Conservation (phyloP, 129 eudicot species). For the Oenanthe sinensis region DNA sequence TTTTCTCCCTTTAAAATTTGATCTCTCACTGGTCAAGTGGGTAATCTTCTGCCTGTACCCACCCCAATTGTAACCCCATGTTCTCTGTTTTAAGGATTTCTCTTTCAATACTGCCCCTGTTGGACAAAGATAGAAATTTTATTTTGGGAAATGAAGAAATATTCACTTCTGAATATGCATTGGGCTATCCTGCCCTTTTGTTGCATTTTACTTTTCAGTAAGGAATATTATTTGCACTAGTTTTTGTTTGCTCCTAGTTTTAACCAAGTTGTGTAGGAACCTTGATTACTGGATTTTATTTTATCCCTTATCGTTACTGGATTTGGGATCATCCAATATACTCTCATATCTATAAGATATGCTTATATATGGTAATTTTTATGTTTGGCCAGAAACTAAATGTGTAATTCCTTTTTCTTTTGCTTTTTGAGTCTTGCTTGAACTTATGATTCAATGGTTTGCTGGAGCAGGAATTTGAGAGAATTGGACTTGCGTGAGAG, state of each 20-base stretch:
- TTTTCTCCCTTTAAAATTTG: background rate
- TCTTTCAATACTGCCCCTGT: background rate
- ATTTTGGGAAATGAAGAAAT: background rate
- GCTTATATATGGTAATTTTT: background rate
- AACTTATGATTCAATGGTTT: conserved; percentile 6
- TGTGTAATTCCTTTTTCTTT: background rate
- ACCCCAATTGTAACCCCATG: background rate
- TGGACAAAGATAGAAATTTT: background rate
- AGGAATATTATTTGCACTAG: background rate
- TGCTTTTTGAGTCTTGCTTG: background rate
- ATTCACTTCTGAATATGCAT: background rate
- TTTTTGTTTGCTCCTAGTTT: background rate
- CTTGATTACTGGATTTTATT: background rate
- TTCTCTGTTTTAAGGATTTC: too few species aligned
- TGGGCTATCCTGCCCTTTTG: background rate
- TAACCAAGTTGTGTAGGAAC: background rate
- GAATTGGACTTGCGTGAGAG: conserved; percentile 57
- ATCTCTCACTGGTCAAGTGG: background rate
- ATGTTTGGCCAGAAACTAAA: too few species aligned
- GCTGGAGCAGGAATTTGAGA: conserved; percentile 44
- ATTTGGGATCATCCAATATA: background rate
- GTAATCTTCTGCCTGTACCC: background rate
- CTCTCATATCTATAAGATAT: background rate
- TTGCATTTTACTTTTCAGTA: background rate
- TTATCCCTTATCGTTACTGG: background rate